Base-by-base conservation (phyloP, 495 filamentous ascomycete genomes). In the Bombardia bombarda region DNA sequence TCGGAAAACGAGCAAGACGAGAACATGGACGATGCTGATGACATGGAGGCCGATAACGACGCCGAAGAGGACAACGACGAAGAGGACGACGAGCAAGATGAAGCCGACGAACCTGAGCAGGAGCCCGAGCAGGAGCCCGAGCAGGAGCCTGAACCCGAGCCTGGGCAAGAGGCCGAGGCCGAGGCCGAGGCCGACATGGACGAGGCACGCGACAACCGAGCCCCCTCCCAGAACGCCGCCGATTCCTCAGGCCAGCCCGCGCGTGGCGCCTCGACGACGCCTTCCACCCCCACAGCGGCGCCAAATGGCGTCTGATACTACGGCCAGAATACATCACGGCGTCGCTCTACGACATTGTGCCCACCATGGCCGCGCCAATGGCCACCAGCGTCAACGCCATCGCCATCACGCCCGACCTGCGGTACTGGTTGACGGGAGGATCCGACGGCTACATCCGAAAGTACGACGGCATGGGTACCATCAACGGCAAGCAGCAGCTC, bases 301-400 rank as follows among this genome's bases (percentile, higher is more conserved):
- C 56, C 52, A 21, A 69, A 52, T 67, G 65, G 48, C 79, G 79
- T 23, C 89, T 85, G 0, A 75, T 65, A 31, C 70, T 90, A 24
- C 83, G 86, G n/a, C 64, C 82, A 22, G 93, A 95, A 55, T 86
- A 79, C 33, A 68, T 90, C 19, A 83, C 77, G 7, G 92, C 93
- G n/a, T 63, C 73, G 21, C 80, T 80, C 12, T 99, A 97, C 72
- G 92, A 99, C 62, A 95, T 99, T 32, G 83, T 90, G 6, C 92
- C 92, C 6, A 97, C 94, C 18, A 95, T 95, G 60, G 92, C 92
- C 12, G 92, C 92, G 2, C 92, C 92, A 3, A 89, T 95, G 60
- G 83, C 85, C 45, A 99, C 92, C 10, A 96, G 89, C 25, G 86
- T 99, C 68, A 99, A 99, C 55, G 82, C 87, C 3, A 74, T 97